Evolutionary conservation across 2,329 filamentous ascomycete species (phyloP).

Genomic region (Xylaria polymorpha): DNA sequence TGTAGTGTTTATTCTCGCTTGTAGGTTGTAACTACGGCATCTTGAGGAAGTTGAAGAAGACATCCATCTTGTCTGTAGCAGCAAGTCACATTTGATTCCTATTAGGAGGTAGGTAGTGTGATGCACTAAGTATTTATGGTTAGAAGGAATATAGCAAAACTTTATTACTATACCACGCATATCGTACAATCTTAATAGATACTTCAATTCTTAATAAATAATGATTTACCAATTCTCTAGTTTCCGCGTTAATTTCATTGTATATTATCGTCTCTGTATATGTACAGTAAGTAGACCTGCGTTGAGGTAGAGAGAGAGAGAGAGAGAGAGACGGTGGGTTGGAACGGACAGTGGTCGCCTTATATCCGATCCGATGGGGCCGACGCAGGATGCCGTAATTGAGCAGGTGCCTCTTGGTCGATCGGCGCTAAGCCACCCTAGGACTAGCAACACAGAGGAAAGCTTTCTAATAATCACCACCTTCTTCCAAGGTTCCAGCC

Average conservation of each 20-base stretch:
- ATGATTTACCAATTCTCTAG: neutral
- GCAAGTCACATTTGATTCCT: too few species aligned
- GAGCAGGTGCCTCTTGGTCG: conserved; percentile 3
- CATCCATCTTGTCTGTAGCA: neutral
- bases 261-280: neutral
- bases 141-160: too few species aligned
- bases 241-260: neutral
- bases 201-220: too few species aligned
- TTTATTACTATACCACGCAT: too few species aligned
- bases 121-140: too few species aligned
- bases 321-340: too few species aligned
- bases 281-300: too few species aligned
- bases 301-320: too few species aligned
- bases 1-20: neutral
- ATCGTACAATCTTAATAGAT: too few species aligned
- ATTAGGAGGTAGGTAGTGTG: too few species aligned
- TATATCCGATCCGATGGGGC: conserved; percentile 28
- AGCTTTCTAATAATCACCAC: conserved; percentile 46
- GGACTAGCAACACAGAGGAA: conserved; percentile 37
- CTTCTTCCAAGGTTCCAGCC: conserved; percentile 23
- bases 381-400: conserved; percentile 31
- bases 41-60: neutral
- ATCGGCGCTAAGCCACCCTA: conserved; percentile 29
- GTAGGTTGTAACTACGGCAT: conserved; percentile 2
- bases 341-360: neutral